Evolutionary conservation across 2,329 filamentous ascomycete species (phyloP).

Genomic region (Alternaria conjuncta): DNA sequence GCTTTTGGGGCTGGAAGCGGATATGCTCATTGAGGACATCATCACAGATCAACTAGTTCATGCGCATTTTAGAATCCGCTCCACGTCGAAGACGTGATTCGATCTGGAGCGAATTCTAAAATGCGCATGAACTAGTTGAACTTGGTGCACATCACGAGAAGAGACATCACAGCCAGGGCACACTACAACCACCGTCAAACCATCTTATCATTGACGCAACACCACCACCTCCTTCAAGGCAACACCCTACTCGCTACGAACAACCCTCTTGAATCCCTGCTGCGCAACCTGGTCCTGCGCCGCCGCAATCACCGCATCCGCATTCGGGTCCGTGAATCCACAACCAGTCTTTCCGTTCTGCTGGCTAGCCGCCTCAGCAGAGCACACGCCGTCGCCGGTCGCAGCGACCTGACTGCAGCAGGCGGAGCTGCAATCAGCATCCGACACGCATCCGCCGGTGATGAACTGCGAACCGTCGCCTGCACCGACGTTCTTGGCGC

Average conservation of each 20-base stretch:
- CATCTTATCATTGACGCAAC: not conserved
- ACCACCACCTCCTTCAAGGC: not conserved
- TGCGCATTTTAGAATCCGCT: not conserved
- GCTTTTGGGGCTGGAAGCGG: slow-evolving; percentile 25
- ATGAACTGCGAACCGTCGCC: slow-evolving; percentile 41
- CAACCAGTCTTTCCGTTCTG: slow-evolving; percentile 43
- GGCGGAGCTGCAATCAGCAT: slow-evolving; percentile 36
- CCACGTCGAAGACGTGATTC: not conserved
- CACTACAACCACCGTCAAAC: not conserved
- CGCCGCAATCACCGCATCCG: slow-evolving; percentile 35
- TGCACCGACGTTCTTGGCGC: slow-evolving; percentile 34
- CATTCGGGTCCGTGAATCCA: slow-evolving; percentile 39
- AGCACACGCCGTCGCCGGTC: slow-evolving; percentile 35
- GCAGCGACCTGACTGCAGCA: slow-evolving; percentile 34
- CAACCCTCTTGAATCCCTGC: slow-evolving; percentile 40
- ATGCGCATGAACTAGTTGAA: not conserved
- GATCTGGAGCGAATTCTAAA: not conserved
- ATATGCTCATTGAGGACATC: not conserved
- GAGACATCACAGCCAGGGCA: not conserved
- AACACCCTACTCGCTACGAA: slow-evolving; percentile 10
- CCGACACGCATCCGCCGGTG: slow-evolving; percentile 37
- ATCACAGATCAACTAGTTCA: not conserved
- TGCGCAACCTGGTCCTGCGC: slow-evolving; percentile 35
- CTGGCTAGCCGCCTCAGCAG: slow-evolving; percentile 33
- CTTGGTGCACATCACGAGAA: not conserved